phyloP scores from a whole-genome alignment of 345 rosid genomes.

The Aurinia saxatilis region DNA sequence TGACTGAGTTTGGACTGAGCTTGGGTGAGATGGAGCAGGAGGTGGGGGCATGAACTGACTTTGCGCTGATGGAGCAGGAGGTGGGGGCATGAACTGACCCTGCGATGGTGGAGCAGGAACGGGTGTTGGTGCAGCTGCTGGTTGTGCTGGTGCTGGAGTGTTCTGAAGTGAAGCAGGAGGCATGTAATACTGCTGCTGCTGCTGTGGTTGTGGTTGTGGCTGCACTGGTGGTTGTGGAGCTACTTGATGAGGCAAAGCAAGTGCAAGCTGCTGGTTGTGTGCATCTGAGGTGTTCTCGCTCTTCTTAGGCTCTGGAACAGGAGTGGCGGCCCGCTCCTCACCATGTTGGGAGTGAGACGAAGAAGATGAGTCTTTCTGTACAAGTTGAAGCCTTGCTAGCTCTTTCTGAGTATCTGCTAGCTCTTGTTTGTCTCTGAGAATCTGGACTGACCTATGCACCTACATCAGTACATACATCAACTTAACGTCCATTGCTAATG shows the following conservation, averaged over 20 bases:
- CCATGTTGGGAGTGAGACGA: conserved; percentile 53
- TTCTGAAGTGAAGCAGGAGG: conserved; percentile 45
- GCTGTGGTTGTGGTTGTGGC: conserved; percentile 52
- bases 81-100: conserved; percentile 18
- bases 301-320: conserved; percentile 55
- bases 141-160: conserved; percentile 36
- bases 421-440: conserved; percentile 97
- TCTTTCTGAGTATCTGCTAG: conserved; percentile 92
- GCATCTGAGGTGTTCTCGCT: conserved; percentile 50
- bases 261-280: conserved; percentile 79
- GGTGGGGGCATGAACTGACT: conserved; percentile 20
- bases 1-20: conserved; percentile 57
- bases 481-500: background rate
- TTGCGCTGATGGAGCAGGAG: conserved; percentile 17
- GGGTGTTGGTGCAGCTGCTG: conserved; percentile 27
- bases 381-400: conserved; percentile 85
- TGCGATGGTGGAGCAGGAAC: conserved; percentile 17
- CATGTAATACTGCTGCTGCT: conserved; percentile 66
- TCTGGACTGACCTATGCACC: conserved; percentile 99
- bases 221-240: conserved; percentile 55
- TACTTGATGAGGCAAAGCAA: conserved; percentile 85
- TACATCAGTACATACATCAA: conserved; percentile 24
- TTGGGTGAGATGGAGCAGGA: conserved; percentile 45
- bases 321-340: conserved; percentile 61
- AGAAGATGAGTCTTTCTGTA: conserved; percentile 73